phyloP scores from a whole-genome alignment of 2,329 filamentous ascomycete genomes.

The Fusarium nelsonii region DNA sequence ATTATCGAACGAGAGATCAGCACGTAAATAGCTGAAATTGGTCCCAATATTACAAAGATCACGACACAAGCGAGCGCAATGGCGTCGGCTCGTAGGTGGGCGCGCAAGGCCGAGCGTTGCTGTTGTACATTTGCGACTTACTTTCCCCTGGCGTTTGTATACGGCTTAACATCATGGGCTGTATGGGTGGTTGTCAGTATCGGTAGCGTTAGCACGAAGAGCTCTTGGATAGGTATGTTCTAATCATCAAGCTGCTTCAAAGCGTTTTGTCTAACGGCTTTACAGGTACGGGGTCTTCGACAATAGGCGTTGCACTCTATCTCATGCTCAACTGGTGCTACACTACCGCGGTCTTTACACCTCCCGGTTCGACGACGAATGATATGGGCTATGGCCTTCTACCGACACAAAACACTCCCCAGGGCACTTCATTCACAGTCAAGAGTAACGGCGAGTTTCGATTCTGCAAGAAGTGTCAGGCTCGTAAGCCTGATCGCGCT shows the following conservation, averaged over 20 bases:
- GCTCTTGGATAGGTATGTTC: slow-evolving; percentile 68
- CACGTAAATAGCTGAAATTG: not conserved
- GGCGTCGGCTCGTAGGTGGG: slow-evolving; percentile 71
- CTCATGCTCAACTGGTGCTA: slow-evolving; percentile 88
- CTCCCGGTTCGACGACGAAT: slow-evolving; percentile 79
- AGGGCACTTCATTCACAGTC: slow-evolving; percentile 84
- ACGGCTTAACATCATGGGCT: slow-evolving; percentile 91
- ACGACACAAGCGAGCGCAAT: slow-evolving; percentile 23
- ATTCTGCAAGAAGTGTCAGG: slow-evolving; percentile 98
- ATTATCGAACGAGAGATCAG: slow-evolving; percentile 9
- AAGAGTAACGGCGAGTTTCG: slow-evolving; percentile 88
- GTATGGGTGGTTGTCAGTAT: slow-evolving; percentile 87
- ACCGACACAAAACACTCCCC: slow-evolving; percentile 74
- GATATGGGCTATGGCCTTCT: slow-evolving; percentile 81
- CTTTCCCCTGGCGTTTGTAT: slow-evolving; percentile 91
- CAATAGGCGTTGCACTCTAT: slow-evolving; percentile 78
- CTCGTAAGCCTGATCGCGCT: slow-evolving; percentile 91
- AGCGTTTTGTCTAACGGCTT: slow-evolving; percentile 3
- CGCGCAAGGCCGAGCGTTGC: slow-evolving; percentile 79
- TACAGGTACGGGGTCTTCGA: slow-evolving; percentile 67
- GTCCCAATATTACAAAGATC: not conserved
- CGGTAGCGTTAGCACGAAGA: slow-evolving; percentile 67
- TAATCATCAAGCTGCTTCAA: not conserved
- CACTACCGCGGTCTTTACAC: slow-evolving; percentile 91
- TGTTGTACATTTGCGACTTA: slow-evolving; percentile 85